phyloP scores from a whole-genome alignment of 768 basidiomycete species.

The Rhizopogon roseolus region DNA sequence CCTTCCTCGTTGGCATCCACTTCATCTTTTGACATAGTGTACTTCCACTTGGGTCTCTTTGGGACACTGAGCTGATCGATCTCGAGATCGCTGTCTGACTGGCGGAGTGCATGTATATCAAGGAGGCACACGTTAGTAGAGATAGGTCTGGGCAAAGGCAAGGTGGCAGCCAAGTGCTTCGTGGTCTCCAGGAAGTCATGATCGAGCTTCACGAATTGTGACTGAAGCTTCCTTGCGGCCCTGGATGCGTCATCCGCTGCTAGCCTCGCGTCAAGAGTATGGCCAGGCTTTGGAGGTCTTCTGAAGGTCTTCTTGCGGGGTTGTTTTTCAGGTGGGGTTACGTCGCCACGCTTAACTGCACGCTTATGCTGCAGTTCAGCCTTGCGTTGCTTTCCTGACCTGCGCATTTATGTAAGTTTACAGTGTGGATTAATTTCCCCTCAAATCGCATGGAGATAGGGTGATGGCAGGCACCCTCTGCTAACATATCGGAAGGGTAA shows the following conservation, averaged over 20 bases:
- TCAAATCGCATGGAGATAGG: not conserved
- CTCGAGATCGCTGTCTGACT: not conserved
- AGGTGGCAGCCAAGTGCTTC: constrained; percentile 46
- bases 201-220: constrained; percentile 63
- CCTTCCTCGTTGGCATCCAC: constrained; percentile 91
- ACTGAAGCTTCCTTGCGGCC: constrained; percentile 54
- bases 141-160: constrained; percentile 57
- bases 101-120: constrained; percentile 13
- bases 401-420: constrained; percentile 17
- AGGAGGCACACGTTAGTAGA: constrained; percentile 34
- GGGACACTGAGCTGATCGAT: constrained; percentile 31
- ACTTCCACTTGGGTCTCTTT: constrained; percentile 80
- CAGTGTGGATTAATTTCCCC: not conserved
- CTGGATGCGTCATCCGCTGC: constrained; percentile 30
- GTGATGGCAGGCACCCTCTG: not conserved
- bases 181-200: constrained; percentile 57
- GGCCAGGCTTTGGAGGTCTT: constrained; percentile 2
- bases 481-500: not conserved
- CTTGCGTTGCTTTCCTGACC: constrained; percentile 65
- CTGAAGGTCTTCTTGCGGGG: constrained; percentile 12
- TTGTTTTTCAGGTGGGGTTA: constrained; percentile 32
- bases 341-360: constrained; percentile 79
- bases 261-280: constrained; percentile 3
- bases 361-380: constrained; percentile 73
- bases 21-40: constrained; percentile 82